Conservation (phyloP, 192 early-diverging fungal genomes). For the Cladochytrium replicatum region DNA sequence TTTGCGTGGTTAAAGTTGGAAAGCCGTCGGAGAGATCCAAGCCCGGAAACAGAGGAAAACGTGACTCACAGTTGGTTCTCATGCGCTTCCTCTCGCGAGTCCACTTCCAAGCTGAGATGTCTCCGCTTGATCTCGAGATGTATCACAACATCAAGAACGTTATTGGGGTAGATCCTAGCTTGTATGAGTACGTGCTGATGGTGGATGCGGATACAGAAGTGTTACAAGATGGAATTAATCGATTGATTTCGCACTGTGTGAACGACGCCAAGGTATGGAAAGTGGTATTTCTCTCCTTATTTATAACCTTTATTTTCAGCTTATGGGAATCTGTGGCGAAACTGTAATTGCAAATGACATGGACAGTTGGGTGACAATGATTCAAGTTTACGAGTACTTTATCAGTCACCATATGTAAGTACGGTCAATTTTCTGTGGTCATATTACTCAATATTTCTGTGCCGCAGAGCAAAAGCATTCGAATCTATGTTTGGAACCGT, state of each 20-base stretch:
- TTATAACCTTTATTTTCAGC: conserved; percentile 56
- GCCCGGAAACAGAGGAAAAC: conserved; percentile 84
- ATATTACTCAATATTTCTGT: background rate
- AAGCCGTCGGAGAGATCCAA: conserved; percentile 56
- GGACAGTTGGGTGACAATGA: conserved; percentile 15
- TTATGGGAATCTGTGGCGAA: conserved; percentile 45
- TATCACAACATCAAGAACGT: conserved; percentile 86
- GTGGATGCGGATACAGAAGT: conserved; percentile 82
- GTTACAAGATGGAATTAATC: conserved; percentile 66
- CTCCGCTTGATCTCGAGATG: conserved; percentile 82
- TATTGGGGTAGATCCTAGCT: conserved; percentile 74
- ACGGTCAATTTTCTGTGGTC: background rate
- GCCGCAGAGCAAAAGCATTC: conserved; percentile 57
- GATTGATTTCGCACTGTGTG: conserved; percentile 69
- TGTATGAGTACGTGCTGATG: conserved; percentile 84
- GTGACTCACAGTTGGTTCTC: conserved; percentile 83
- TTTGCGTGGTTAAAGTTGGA: conserved; percentile 78
- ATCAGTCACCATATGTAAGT: background rate
- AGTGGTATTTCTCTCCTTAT: conserved; percentile 80
- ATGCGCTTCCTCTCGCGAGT: conserved; percentile 88
- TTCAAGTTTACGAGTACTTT: conserved; percentile 6
- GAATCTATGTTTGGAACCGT: conserved; percentile 56
- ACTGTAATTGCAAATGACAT: conserved; percentile 16
- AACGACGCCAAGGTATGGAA: conserved; percentile 72
- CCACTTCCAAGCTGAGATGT: conserved; percentile 74